Evolutionary conservation across 2,329 filamentous ascomycete species (phyloP), one percentile per base, ranked within the genome.

Genomic region (Emydomyces testavorans): DNA sequence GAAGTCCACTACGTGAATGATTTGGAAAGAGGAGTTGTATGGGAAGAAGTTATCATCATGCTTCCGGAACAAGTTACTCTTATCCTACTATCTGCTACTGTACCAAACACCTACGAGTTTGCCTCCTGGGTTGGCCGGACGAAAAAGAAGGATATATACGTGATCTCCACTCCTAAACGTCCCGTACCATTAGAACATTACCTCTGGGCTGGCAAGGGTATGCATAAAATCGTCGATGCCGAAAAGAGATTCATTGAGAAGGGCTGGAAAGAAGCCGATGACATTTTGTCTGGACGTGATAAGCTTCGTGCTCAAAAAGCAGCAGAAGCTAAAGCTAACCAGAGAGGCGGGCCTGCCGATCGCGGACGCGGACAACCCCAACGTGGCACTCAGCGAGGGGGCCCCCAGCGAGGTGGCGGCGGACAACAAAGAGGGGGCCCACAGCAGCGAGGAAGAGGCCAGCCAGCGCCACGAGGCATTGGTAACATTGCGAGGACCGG

Each of bases 11-110:
- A 98, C 62, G 90, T 98, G 55, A 98, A 96, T 61, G 92, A 98
- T 63, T 76, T 84, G 21, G 92, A 96, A 64, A 79, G 92, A 67
- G 92, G 92, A 60, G 92, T 98, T 4, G 92, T 98, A 0, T 98
- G 92, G 92, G 92, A 98, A 66, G 92, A 98, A 66, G 92, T 98
- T 58, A 98, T 98, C 60, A 98, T 98, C 60, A 96, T 98, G 92
- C 75, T 98, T 48, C 92, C 92, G 0, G 89, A 94, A 62, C 92
- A 98, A 67, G 87, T 98, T 32, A 94, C 92, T 1, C 75, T 98
- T 18, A 98, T 98, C 56, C 72, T 96, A 1, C 76, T 98, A 2
- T 98, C 92, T 3, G 92, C 92, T 0, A 98, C 92, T 0, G 92
- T 98, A 0, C 92, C 92, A 1, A 98, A 98, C 62, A 96, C 92